Percentiles rank a stretch among this genome's conserved stretches.
phyloP scores from a whole-genome alignment of 2,329 filamentous ascomycete genomes.

The Daldinia sp. region DNA sequence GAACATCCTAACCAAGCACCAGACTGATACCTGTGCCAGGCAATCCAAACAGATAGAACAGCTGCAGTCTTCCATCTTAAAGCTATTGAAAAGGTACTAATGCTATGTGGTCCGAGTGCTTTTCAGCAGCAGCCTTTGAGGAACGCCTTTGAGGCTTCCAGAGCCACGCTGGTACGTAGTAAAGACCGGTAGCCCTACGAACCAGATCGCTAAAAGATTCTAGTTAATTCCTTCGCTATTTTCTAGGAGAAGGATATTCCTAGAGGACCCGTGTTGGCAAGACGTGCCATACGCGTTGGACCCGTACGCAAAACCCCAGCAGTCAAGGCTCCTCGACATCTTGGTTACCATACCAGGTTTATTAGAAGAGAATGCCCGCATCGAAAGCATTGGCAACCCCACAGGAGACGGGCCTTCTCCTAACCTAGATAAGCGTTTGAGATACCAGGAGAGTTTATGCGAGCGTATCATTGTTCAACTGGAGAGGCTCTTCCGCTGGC shows the following conservation, averaged over 20 bases:
- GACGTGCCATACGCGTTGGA: constrained; percentile 29
- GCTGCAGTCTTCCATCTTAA: constrained; percentile 28
- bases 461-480: constrained; percentile 18
- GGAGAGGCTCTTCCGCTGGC: constrained; percentile 34
- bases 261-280: constrained; percentile 31
- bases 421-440: constrained; percentile 9
- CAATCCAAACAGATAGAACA: constrained; percentile 31
- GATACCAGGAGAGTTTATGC: constrained; percentile 7
- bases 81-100: constrained; percentile 27
- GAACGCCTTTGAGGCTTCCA: constrained; percentile 36
- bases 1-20: no score
- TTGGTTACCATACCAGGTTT: constrained; percentile 33
- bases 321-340: constrained; percentile 32
- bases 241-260: constrained; percentile 29
- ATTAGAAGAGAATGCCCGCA: constrained; percentile 19
- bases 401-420: constrained; percentile 2
- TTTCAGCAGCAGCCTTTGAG: constrained; percentile 34
- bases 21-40: constrained; percentile 13
- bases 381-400: constrained; percentile 3
- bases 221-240: constrained; percentile 32
- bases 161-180: constrained; percentile 29
- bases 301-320: constrained; percentile 24
- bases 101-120: constrained; percentile 28
- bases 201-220: neutral
- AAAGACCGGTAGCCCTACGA: no score